Percentiles rank a stretch among this genome's conserved stretches.
phyloP scores from a whole-genome alignment of 108 stramenopile species.

The Aurantiochytrium sp. region DNA sequence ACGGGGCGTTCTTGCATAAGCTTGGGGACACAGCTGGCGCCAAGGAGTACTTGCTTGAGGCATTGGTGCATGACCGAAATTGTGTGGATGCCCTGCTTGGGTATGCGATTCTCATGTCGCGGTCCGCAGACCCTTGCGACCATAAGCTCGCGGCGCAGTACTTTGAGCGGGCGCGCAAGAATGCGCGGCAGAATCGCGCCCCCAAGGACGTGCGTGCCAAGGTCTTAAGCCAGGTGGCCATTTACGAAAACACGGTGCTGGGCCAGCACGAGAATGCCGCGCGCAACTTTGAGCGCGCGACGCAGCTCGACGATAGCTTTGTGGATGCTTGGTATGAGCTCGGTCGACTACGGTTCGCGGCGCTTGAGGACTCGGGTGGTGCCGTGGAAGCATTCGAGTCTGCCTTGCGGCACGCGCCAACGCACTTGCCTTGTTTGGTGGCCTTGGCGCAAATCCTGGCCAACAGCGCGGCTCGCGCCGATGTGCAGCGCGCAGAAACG shows the following conservation, averaged over 20 bases:
- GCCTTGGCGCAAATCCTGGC: neutral
- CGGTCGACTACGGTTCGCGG: neutral
- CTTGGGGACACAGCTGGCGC: neutral
- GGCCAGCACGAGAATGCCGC: neutral
- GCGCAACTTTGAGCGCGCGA: neutral
- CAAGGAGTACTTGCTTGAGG: neutral
- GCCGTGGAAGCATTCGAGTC: neutral
- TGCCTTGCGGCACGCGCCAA: neutral
- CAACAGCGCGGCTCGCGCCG: neutral
- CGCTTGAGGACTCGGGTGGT: neutral
- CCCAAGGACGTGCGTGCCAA: neutral
- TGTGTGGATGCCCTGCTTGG: neutral
- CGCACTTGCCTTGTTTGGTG: neutral
- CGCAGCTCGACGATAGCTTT: neutral
- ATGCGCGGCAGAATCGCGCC: neutral
- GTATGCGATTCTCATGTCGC: neutral
- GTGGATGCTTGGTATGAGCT: neutral
- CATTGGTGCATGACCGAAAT: neutral
- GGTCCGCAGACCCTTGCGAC: neutral
- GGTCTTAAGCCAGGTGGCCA: neutral
- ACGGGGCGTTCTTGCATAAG: neutral
- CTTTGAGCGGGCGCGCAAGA: conserved; percentile 12
- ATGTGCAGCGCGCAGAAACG: neutral
- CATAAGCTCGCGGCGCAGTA: neutral
- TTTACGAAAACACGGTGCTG: neutral